A percentile compares a stretch with the other conserved stretches of the same genome.
Conservation (phyloP, 2,329 filamentous ascomycete species). For the Phyllosticta paracitricarpa region DNA sequence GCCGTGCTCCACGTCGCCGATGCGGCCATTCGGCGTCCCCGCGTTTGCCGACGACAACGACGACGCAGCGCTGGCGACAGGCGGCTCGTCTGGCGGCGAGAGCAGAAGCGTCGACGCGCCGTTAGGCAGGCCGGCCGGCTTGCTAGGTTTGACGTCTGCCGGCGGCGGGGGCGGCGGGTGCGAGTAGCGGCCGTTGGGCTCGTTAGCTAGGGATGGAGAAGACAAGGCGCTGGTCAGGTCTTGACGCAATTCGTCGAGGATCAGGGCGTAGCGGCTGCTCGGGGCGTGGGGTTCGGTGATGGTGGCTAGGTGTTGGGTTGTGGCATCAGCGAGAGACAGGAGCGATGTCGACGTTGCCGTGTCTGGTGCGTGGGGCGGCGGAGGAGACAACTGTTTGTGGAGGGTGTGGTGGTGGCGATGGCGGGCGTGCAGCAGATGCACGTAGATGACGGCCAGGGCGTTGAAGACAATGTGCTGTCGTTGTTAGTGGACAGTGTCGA, state of each 20-base stretch:
- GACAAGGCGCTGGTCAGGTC: background rate
- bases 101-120: background rate
- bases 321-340: conserved; percentile 35
- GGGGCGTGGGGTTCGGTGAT: conserved; percentile 17
- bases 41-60: background rate
- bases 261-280: conserved; percentile 4
- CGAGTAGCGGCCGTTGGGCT: background rate
- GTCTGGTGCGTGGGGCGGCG: background rate
- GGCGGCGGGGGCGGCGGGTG: background rate
- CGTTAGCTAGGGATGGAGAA: background rate
- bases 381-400: background rate
- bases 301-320: conserved; percentile 35
- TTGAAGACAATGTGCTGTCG: conserved; percentile 40
- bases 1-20: background rate
- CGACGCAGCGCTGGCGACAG: background rate
- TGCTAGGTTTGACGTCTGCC: background rate
- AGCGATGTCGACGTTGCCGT: conserved; percentile 16
- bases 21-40: background rate
- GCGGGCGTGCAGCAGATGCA: conserved; percentile 33
- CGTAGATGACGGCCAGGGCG: conserved; percentile 38
- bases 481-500: background rate
- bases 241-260: conserved; percentile 6
- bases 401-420: background rate
- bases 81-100: background rate
- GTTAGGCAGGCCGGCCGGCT: background rate